phyloP scores from a whole-genome alignment of 2,329 filamentous ascomycete species.

The Tolypocladium amazonense region DNA sequence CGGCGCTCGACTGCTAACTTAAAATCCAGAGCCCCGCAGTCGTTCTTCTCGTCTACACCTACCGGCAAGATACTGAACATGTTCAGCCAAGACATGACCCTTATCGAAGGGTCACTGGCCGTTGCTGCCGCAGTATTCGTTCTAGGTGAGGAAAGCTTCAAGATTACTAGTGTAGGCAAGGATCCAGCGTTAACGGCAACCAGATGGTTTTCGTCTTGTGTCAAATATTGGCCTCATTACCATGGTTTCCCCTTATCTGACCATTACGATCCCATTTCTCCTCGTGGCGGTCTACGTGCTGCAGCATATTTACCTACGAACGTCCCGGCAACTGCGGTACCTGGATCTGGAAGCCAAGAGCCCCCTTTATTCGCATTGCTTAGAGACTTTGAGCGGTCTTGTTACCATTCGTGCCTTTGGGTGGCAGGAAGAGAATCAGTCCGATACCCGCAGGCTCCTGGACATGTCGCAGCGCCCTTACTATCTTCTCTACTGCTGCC shows the following conservation, averaged over 20 bases:
- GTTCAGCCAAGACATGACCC: conserved; percentile 27
- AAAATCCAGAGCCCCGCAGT: conserved; percentile 17
- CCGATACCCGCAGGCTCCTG: background rate
- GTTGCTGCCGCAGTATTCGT: background rate
- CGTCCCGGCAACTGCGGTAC: conserved; percentile 43
- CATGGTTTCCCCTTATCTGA: background rate
- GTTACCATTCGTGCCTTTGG: conserved; percentile 4
- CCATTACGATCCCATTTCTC: conserved; percentile 16
- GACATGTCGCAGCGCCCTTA: background rate
- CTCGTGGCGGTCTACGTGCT: conserved; percentile 26
- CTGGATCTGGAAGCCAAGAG: conserved; percentile 42
- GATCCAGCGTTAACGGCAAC: background rate
- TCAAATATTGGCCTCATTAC: background rate
- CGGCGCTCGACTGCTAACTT: background rate
- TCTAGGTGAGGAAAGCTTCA: background rate
- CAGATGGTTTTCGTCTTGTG: background rate
- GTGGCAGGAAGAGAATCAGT: background rate
- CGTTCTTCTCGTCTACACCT: conserved; percentile 25
- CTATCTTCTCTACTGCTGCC: background rate
- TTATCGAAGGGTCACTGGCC: conserved; percentile 14
- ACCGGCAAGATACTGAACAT: conserved; percentile 24
- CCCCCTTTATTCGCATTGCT: conserved; percentile 15
- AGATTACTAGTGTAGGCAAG: background rate
- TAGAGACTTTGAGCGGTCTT: conserved; percentile 1
- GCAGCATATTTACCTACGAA: conserved; percentile 44